Conservation (phyloP, 2,329 filamentous ascomycete genomes). For the Xylaria sp. region DNA sequence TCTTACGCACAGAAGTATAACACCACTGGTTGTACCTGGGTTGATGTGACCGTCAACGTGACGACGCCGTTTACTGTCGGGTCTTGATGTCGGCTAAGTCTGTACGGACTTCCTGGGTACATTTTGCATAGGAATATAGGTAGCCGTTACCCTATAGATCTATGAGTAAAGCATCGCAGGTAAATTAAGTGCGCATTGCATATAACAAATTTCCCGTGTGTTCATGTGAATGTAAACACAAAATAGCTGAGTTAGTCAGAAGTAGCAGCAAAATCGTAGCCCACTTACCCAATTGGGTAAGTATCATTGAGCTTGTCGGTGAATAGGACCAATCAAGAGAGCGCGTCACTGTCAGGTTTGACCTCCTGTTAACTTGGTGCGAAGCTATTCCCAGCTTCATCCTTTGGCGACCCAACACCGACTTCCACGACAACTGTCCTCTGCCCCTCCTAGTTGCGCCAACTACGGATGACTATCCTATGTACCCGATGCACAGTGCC, state of each 20-base stretch:
- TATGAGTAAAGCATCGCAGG: no score
- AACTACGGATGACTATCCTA: neutral
- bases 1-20: constrained; percentile 23
- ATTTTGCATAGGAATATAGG: no score
- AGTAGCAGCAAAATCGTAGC: neutral
- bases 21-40: constrained; percentile 23
- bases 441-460: no score
- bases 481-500: neutral
- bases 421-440: neutral
- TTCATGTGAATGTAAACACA: neutral
- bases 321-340: constrained; percentile 1
- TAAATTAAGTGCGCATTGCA: neutral
- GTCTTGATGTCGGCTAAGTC: neutral
- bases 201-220: neutral
- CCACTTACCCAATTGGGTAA: constrained; percentile 7
- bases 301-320: neutral
- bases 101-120: no score
- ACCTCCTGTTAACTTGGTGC: neutral
- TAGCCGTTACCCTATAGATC: no score
- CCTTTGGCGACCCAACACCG: neutral
- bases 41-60: constrained; percentile 24
- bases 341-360: neutral
- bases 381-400: constrained; percentile 11
- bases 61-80: neutral
- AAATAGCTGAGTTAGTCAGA: neutral